A percentile compares a stretch with the other conserved stretches of the same genome.
Evolutionary conservation across 441 rosid species (phyloP).

Genomic region (Aquilaria agallochum): DNA sequence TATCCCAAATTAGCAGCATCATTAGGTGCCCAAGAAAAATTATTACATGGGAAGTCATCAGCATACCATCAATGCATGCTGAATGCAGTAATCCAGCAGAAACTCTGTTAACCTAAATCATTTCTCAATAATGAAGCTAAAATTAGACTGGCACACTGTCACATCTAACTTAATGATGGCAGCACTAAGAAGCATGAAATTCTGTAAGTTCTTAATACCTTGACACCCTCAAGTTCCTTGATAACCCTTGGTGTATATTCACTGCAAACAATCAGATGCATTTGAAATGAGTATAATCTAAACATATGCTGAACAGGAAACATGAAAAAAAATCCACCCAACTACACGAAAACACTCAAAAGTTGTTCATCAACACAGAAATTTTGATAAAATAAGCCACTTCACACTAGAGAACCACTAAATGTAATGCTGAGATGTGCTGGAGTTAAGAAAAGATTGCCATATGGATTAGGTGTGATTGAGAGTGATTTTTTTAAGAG

Average conservation of each 20-base stretch:
- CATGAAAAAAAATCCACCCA: neutral
- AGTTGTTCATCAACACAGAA: too few species aligned
- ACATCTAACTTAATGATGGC: conserved; percentile 11
- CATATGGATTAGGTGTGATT: too few species aligned
- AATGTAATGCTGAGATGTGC: too few species aligned
- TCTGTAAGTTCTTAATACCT: conserved; percentile 41
- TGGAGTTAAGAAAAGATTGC: too few species aligned
- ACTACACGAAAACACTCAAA: neutral
- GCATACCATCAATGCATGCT: conserved; percentile 79
- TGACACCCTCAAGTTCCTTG: conserved; percentile 72
- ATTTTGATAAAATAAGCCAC: too few species aligned
- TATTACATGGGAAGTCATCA: conserved; percentile 12
- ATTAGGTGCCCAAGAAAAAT: conserved; percentile 4
- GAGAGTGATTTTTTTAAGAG: too few species aligned
- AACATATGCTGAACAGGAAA: conserved; percentile 1
- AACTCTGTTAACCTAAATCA: conserved; percentile 56
- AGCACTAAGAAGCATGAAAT: conserved; percentile 15
- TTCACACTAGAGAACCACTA: too few species aligned
- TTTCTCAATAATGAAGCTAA: conserved; percentile 17
- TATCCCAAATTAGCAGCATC: too few species aligned
- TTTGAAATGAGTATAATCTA: conserved; percentile 11
- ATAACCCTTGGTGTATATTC: conserved; percentile 91
- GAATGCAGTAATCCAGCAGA: conserved; percentile 95
- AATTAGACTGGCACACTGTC: conserved; percentile 12
- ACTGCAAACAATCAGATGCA: conserved; percentile 43